phyloP scores from a whole-genome alignment of 1,284 basidiomycete species.

The Lentinus polychrous region DNA sequence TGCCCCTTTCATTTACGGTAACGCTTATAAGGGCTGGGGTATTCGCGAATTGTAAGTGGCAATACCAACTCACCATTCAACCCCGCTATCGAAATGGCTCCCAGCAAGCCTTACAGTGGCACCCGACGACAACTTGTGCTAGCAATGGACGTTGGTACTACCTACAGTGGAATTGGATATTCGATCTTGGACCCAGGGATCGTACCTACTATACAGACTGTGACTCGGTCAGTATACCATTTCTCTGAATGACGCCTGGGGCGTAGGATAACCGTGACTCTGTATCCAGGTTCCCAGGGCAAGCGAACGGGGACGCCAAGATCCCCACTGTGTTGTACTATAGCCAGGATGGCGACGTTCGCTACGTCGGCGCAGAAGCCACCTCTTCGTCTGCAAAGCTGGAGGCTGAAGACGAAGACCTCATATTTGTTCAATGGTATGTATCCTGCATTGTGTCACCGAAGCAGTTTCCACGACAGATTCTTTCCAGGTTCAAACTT shows the following conservation, averaged over 20 bases:
- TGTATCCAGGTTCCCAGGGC: constrained; percentile 36
- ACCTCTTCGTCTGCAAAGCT: constrained; percentile 33
- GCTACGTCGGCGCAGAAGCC: constrained; percentile 48
- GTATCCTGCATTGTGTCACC: neutral
- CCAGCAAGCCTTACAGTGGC: constrained; percentile 5
- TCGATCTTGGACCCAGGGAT: constrained; percentile 16
- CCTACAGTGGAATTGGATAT: constrained; percentile 16
- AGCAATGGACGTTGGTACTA: constrained; percentile 16
- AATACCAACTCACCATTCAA: neutral
- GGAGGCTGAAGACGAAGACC: constrained; percentile 38
- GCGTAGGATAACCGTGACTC: too few species aligned
- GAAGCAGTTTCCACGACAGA: neutral
- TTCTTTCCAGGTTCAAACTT: constrained; percentile 51
- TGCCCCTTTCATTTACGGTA: too few species aligned
- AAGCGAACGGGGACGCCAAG: constrained; percentile 41
- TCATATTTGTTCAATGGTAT: constrained; percentile 47
- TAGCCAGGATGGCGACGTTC: constrained; percentile 34
- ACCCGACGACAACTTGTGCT: constrained; percentile 11
- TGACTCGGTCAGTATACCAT: constrained; percentile 52
- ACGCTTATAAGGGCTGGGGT: too few species aligned
- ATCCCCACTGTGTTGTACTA: constrained; percentile 54
- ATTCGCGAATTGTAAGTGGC: too few species aligned
- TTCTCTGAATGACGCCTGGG: too few species aligned
- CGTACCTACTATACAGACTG: constrained; percentile 36
- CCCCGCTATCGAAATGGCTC: too few species aligned